These are phyloP conservation scores for Adansonia gregorii DNA, from an alignment of 441 rosid genomes.

Conservation along the genomic window DNA sequence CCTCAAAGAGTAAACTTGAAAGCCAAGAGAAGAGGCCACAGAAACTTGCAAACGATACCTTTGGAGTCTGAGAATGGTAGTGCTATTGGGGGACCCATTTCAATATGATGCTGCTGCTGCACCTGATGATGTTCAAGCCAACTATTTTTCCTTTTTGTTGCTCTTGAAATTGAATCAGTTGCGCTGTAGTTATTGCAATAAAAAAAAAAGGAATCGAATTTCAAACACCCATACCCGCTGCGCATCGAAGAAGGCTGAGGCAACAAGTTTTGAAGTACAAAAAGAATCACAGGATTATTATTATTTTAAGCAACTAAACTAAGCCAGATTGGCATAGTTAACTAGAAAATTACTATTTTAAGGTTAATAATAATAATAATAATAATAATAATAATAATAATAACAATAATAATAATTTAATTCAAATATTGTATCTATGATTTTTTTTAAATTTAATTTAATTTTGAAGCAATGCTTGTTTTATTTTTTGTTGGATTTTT, in stretches of 20 bases:
- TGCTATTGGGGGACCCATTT: conserved; percentile 55
- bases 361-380: too few species aligned
- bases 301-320: too few species aligned
- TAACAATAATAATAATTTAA: too few species aligned
- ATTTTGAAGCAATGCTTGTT: too few species aligned
- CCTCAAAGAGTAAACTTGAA: conserved; percentile 63
- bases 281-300: conserved; percentile 13
- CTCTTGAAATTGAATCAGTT: conserved; percentile 44
- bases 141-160: conserved; percentile 42
- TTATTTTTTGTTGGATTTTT: too few species aligned
- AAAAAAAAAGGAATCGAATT: conserved; percentile 14
- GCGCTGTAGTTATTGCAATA: conserved; percentile 38
- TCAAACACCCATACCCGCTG: not conserved
- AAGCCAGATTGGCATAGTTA: too few species aligned
- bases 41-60: conserved; percentile 75
- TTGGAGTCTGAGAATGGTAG: conserved; percentile 57
- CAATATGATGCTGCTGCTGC: conserved; percentile 60
- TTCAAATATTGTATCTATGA: too few species aligned
- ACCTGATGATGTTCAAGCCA: conserved; percentile 40
- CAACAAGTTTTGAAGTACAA: not conserved
- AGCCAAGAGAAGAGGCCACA: conserved; percentile 78
- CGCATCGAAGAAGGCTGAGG: conserved; percentile 1
- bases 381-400: too few species aligned
- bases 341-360: conserved; percentile 28
- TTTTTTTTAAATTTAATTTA: too few species aligned